Evolutionary conservation across 2,329 filamentous ascomycete genomes (phyloP), one percentile per base, ranked within the genome.

Genomic region (Graphiopsis chlorocephala): DNA sequence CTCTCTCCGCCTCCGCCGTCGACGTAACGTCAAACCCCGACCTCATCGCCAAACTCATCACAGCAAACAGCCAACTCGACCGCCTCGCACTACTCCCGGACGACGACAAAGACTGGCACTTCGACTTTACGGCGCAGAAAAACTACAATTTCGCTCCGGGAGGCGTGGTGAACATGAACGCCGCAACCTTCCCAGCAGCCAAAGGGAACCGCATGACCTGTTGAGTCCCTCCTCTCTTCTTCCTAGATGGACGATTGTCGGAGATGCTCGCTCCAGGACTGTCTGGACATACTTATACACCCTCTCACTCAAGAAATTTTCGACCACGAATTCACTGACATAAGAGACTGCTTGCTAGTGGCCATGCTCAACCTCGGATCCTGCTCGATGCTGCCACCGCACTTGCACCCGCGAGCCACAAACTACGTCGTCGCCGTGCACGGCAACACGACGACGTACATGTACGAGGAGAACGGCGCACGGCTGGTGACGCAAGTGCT

Each of bases 381-480:
- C 3, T 85, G 83, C 69, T 78, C 79, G 17, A 84, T 84, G 78
- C 75, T 85, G 17, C 80, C 82, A 15, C 80, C 81, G 5, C 83
- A 84, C 69, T 75, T 79, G 26, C 83, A 85, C 66, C 80, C 81
- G 1, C 76, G 83, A 7, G 83, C 81, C 2, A 76, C 78, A 25
- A 85, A 85, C 67, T 77, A 79, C 42, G 82, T 84, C 14, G 77
- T 83, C 6, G 78, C 79, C 0, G 73, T 83, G 23, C 72, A 74
- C 20, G 83, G 82, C n/a, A 81, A 78, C 45, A 84, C 80, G 6
- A 79, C 79, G 48, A 84, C 81, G 11, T 84, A 77, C 70, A 84
- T 84, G 81, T 78, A 80, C 50, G 76, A 79, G 61, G 83, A 85
- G 72, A 85, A 85, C 64, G 82, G 82, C 2, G 82, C 80, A 0